These are phyloP conservation scores for Macrolepiota fuliginosa DNA, from an alignment of 768 basidiomycete genomes.

Conservation along the genomic window DNA sequence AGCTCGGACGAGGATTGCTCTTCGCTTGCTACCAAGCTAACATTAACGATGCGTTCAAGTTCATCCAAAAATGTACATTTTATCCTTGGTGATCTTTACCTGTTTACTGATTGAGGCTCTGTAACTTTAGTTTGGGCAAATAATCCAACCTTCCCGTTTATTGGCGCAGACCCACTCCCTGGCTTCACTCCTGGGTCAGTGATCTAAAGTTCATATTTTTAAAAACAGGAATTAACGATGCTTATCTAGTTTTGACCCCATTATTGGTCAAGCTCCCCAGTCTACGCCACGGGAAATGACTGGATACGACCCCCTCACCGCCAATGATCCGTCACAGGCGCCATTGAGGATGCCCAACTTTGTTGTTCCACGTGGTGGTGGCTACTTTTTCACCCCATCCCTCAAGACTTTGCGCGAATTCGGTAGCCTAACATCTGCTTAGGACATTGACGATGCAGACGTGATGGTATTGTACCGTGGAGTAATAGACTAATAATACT, in stretches of 20 bases:
- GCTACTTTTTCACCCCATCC: slow-evolving; percentile 53
- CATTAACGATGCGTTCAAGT: slow-evolving; percentile 38
- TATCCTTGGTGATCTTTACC: not conserved
- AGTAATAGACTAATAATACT: not conserved
- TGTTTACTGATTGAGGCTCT: not conserved
- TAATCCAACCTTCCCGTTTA: slow-evolving; percentile 31
- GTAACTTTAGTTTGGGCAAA: slow-evolving; percentile 35
- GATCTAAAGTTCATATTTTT: not conserved
- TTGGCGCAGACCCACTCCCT: not conserved
- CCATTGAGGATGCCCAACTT: slow-evolving; percentile 33
- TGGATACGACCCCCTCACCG: slow-evolving; percentile 27
- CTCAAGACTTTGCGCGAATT: slow-evolving; percentile 39
- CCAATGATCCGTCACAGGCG: slow-evolving; percentile 23
- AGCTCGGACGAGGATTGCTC: slow-evolving; percentile 45
- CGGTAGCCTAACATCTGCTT: not conserved
- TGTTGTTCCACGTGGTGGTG: slow-evolving; percentile 46
- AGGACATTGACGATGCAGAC: not conserved
- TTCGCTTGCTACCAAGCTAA: slow-evolving; percentile 43
- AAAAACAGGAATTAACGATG: slow-evolving; percentile 22
- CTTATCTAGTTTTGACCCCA: slow-evolving; percentile 43
- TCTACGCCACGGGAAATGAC: slow-evolving; percentile 18
- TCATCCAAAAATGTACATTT: slow-evolving; percentile 37
- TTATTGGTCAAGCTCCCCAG: slow-evolving; percentile 34
- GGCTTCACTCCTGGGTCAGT: slow-evolving; percentile 21
- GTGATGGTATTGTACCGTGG: not conserved